Evolutionary conservation across 108 stramenopile genomes (phyloP), one percentile per base, ranked within the genome.

Genomic region (Nitzschia sp.): DNA sequence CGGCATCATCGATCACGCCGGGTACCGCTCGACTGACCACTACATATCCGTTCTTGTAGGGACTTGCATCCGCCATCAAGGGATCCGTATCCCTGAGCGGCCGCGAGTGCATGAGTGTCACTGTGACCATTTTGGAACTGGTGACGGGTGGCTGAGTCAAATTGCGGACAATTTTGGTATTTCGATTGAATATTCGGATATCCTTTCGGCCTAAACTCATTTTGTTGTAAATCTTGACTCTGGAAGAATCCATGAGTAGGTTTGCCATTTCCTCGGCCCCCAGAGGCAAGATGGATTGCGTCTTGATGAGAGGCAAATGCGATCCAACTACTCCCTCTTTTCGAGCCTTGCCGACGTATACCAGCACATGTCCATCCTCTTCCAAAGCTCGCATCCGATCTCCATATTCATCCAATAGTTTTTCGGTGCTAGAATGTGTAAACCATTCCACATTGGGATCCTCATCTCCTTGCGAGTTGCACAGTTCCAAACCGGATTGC

Each of bases 141-240:
- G 80, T 73, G 50, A 91, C 58, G 21, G 90, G 93, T 31, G 88
- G 88, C 66, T 87, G 76, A 9, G 83, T 90, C 47, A 79, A 48
- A 61, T 88, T 90, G n/a, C 83, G 68, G 3, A 94, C 93, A 53
- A 94, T 84, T 64, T 94, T 94, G 32, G 90, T 78, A 21, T 80
- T 76, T 33, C 85, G 79, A 38, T 78, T 77, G 0, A 74, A 52
- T 25, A 73, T 60, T 23, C 45, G 32, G 9, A 84, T 68, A 72
- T 94, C 93, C 27, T 68, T 79, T 60, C 93, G 71, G 17, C 93
- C 93, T 58, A 90, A 38, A 77, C 93, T 94, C 89, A 90, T 77
- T 58, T 85, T 86, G 63, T 94, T 94, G 73, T 94, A 94, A 19
- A 75, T 63, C 25, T 80, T 77, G 27, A 94, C 90, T 53, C 69